A percentile compares a stretch with the other conserved stretches of the same genome.
Evolutionary conservation across 768 basidiomycete species (phyloP).

Genomic region (Pseudohyphozyma bogoriensis): DNA sequence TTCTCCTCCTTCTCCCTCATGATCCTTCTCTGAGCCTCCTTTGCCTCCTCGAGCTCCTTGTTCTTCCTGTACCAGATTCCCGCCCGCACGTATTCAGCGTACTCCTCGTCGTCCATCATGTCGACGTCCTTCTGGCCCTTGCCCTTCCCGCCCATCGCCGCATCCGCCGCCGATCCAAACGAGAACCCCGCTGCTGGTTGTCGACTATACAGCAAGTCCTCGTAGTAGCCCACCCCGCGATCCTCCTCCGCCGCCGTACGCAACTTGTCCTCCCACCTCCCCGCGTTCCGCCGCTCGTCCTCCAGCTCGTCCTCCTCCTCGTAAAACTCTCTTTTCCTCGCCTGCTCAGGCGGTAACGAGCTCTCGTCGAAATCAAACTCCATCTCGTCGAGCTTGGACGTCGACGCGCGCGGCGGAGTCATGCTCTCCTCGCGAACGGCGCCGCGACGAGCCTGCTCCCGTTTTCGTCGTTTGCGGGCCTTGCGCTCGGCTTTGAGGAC

Average conservation of each 20-base stretch:
- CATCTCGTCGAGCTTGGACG: neutral
- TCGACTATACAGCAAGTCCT: conserved; percentile 4
- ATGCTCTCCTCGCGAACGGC: conserved; percentile 2
- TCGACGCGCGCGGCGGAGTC: conserved; percentile 12
- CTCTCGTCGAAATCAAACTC: conserved; percentile 16
- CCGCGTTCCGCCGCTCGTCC: conserved; percentile 10
- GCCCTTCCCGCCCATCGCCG: conserved; percentile 1
- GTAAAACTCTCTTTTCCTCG: neutral
- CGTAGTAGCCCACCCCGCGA: conserved; percentile 9
- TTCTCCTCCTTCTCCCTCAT: conserved; percentile 4
- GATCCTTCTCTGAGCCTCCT: conserved; percentile 3
- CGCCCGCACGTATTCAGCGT: conserved; percentile 29
- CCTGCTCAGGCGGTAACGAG: conserved; percentile 9
- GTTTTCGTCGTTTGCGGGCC: neutral
- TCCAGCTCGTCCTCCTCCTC: conserved; percentile 9
- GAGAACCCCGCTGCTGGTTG: conserved; percentile 7
- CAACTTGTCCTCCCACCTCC: conserved; percentile 17
- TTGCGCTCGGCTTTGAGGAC: conserved; percentile 10
- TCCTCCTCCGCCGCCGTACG: conserved; percentile 17
- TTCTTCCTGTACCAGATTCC: conserved; percentile 30
- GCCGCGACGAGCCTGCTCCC: neutral
- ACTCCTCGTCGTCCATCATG: conserved; percentile 32
- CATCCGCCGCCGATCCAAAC: conserved; percentile 17
- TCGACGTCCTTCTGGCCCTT: conserved; percentile 9
- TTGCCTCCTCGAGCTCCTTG: conserved; percentile 25